Evolutionary conservation across 352 stramenopile genomes (phyloP), one percentile per base, ranked within the genome.

Genomic region (Globisporangium cederbergense): DNA sequence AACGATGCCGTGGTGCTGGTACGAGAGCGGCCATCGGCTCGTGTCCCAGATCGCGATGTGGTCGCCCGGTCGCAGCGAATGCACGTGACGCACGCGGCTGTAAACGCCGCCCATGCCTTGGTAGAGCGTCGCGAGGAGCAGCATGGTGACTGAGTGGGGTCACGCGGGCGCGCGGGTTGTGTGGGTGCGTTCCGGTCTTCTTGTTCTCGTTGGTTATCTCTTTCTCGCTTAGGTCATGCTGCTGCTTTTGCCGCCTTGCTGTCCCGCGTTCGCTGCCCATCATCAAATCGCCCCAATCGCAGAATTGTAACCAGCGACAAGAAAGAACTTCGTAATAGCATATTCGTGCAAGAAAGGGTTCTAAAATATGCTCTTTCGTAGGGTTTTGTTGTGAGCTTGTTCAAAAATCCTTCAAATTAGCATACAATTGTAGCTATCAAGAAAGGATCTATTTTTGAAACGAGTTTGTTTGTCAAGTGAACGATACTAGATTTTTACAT

Each of bases 41-140:
- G 78, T 78, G 74, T 95, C 87, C 87, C 87, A 95, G 71, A 95
- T 91, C 50, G 73, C 80, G 60, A 95, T 83, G 74, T 95, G 86
- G 72, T 95, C 86, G 18, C 83, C 87, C 0, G 87, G 85, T 22
- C 87, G 85, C 59, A 95, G 73, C 22, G 84, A 93, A 57, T 76
- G 65, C 60, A 92, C 69, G 65, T 88, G 85, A 16, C 79, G 70
- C 42, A 95, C 84, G 52, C 86, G 85, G 60, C 83, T 93, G 73
- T 93, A 95, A 11, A 90, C 79, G 65, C 81, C 81, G 61, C 84
- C 83, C 79, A 95, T 91, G 14, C 22, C 36, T 10, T 53, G 36
- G 45, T 67, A 63, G 43, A 59, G 32, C 20, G 42, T 67, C 55
- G 62, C 45, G 62, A 63, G 46, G 22, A 67, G 28, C 32, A 67